These are phyloP conservation scores for Talaromyces sp. DNA, from an alignment of 2,329 filamentous ascomycete species.

Conservation along the genomic window DNA sequence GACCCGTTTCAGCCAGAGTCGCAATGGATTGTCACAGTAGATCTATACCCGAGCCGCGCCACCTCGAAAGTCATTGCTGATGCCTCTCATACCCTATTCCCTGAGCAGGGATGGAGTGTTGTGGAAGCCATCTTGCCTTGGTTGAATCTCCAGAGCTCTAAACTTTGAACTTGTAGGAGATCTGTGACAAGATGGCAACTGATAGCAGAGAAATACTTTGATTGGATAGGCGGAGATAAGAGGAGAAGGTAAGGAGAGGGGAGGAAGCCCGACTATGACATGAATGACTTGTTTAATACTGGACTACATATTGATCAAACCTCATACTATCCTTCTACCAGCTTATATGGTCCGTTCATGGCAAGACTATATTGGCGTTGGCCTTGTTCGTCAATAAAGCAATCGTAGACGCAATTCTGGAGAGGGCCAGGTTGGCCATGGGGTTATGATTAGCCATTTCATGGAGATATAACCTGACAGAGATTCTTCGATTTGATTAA, in stretches of 20 bases:
- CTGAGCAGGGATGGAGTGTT: background rate
- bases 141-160: conserved; percentile 1
- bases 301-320: no score
- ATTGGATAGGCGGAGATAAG: background rate
- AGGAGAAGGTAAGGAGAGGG: background rate
- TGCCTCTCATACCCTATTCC: conserved; percentile 3
- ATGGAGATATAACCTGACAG: background rate
- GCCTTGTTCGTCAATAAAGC: background rate
- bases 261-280: background rate
- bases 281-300: no score
- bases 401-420: background rate
- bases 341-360: background rate
- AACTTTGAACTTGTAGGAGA: background rate
- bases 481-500: background rate
- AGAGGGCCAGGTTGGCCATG: background rate
- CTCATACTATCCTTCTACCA: background rate
- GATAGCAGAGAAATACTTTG: background rate
- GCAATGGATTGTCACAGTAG: background rate
- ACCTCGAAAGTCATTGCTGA: background rate
- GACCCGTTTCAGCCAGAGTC: background rate
- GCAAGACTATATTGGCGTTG: background rate
- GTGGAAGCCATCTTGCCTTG: background rate
- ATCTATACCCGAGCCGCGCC: background rate
- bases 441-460: background rate
- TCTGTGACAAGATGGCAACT: background rate